These are phyloP conservation scores for Salvia sclarea DNA, from an alignment of 305 asterid species.

Conservation along the genomic window DNA sequence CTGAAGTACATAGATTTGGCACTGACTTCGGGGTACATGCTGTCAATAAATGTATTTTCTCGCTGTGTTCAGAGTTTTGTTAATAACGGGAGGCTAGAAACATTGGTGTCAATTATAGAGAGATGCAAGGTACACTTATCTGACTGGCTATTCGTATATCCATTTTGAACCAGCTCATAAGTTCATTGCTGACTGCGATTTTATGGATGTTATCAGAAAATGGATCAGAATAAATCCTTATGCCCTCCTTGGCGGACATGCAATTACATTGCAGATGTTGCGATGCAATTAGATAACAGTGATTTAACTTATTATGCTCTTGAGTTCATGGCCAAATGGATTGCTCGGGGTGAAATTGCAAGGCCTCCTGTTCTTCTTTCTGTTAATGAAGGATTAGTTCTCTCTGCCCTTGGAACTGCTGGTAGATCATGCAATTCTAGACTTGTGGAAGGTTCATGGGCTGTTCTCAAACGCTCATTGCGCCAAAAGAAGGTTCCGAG, in stretches of 20 bases:
- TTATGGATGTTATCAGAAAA: conserved; percentile 56
- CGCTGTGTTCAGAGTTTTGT: conserved; percentile 51
- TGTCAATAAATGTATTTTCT: conserved; percentile 52
- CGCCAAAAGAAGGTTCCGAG: conserved; percentile 58
- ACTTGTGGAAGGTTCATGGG: conserved; percentile 88
- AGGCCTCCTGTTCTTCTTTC: conserved; percentile 54
- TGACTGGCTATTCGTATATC: conserved; percentile 26
- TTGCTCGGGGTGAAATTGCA: conserved; percentile 60
- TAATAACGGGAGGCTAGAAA: conserved; percentile 53
- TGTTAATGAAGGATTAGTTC: conserved; percentile 63
- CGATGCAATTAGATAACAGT: conserved; percentile 64
- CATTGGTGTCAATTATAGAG: conserved; percentile 64
- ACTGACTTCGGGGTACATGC: conserved; percentile 61
- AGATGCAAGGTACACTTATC: conserved; percentile 70
- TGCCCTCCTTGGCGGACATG: conserved; percentile 71
- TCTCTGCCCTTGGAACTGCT: conserved; percentile 77
- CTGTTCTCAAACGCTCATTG: conserved; percentile 73
- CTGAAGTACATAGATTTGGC: conserved; percentile 59
- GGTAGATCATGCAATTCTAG: conserved; percentile 65
- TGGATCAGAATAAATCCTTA: conserved; percentile 73
- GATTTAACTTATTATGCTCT: conserved; percentile 66
- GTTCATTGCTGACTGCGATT: conserved; percentile 26
- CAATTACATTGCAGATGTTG: conserved; percentile 62
- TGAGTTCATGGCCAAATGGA: conserved; percentile 78
- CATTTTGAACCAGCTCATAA: conserved; percentile 19